phyloP scores from a whole-genome alignment of 1,139 yeast species.

The Saccharomyces pastorianus region DNA sequence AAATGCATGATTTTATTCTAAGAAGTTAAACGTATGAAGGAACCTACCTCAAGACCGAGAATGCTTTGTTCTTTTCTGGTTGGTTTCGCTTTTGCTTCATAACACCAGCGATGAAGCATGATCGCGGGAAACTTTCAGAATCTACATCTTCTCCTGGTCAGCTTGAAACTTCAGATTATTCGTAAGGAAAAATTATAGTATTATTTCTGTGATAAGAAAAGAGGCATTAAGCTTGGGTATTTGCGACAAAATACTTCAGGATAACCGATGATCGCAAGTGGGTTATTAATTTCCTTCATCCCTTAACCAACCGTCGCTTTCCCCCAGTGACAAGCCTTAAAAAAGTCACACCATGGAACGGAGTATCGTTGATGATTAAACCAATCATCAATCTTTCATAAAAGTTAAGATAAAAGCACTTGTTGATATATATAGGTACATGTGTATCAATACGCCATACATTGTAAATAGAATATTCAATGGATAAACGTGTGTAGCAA shows the following conservation, averaged over 20 bases:
- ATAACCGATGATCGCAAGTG: neutral
- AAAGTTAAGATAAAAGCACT: neutral
- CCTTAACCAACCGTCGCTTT: neutral
- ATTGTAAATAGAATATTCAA: neutral
- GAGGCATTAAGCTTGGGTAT: neutral
- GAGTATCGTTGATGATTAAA: neutral
- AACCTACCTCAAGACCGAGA: neutral
- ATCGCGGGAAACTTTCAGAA: neutral
- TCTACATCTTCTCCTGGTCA: neutral
- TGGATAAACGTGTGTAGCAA: neutral
- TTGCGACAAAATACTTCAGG: neutral
- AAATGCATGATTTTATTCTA: slow-evolving; percentile 17
- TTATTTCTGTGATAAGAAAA: neutral
- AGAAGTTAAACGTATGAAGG: slow-evolving; percentile 1
- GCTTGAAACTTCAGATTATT: neutral
- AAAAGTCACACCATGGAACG: neutral
- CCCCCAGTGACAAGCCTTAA: neutral
- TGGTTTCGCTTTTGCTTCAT: neutral
- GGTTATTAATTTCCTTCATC: neutral
- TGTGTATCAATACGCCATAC: neutral
- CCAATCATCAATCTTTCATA: neutral
- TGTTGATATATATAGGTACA: neutral
- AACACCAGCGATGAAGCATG: neutral
- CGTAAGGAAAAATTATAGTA: neutral
- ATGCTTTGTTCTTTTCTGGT: neutral